Base-by-base conservation (phyloP, 2,329 filamentous ascomycete genomes). In the Penicillium aurantiogriseum region DNA sequence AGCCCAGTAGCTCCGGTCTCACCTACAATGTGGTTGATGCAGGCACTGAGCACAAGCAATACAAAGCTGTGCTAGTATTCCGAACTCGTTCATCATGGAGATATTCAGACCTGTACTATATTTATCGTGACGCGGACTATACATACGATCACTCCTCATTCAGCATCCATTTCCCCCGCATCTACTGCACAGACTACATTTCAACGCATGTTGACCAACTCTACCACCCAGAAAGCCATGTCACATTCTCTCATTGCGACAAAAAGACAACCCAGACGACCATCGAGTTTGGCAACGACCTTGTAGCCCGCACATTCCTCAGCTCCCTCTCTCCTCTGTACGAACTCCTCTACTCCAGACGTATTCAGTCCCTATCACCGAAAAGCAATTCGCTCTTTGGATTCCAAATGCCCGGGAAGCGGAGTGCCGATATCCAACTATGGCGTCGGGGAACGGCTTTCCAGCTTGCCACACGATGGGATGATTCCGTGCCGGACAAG, bases 171-270 rank as follows among this genome's bases (percentile, higher is more conserved):
- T 69, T 73, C 43, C 68, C 66, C 2, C 57, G 59, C 21, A 57
- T 69, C 15, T 67, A 65, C 25, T 65, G 60, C 54, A 65, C 66
- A 19, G 65, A 71, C 25, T 73, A 73, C 45, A 61, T 72, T 23
- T 73, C 70, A 11, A 65, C 64, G 1, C 69, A 71, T 23, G 65
- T 69, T 8, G 67, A 72, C 27, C 62, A 68, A 42, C 53, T 73
- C n/a, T 72, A 67, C 36, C 59, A 49, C 7, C 61, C 65, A 19
- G 65, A 67, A 19, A 43, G 36, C 4, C 62, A 60, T 1, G 69
- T 70, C 2, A 52, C 40, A 8, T 72, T 72, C 50, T 71, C 70
- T 9, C 68, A 70, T 42, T 70, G 67, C 54, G 67, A 71, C 29
- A 72, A 69, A 40, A 67, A 60, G 29, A 46, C 61, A 1, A 57